Percentiles rank a stretch among this genome's conserved stretches.
Conservation (phyloP, 2,329 filamentous ascomycete species). For the Magnaporthales sp. region DNA sequence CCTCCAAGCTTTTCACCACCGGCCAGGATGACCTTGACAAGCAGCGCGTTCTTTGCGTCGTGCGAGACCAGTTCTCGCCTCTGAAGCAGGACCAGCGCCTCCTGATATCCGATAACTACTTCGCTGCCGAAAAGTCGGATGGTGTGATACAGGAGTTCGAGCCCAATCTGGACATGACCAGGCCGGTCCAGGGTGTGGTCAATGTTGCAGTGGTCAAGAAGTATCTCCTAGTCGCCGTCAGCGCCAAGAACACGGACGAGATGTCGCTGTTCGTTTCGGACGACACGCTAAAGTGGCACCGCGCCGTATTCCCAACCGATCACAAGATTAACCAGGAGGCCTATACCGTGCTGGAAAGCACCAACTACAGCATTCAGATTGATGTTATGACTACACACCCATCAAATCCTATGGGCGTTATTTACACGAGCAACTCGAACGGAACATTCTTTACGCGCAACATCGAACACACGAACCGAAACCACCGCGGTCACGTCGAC, state of each 20-base stretch:
- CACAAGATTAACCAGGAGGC: conserved; percentile 76
- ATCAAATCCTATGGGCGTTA: conserved; percentile 67
- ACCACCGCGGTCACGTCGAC: conserved; percentile 68
- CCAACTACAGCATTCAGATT: conserved; percentile 95
- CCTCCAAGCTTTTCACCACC: conserved; percentile 62
- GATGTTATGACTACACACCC: conserved; percentile 71
- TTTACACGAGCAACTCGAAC: conserved; percentile 96
- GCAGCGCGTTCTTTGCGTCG: conserved; percentile 72
- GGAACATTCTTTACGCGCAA: conserved; percentile 94
- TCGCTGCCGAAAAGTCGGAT: conserved; percentile 41
- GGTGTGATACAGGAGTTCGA: conserved; percentile 55
- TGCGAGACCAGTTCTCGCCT: conserved; percentile 61
- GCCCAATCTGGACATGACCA: conserved; percentile 64
- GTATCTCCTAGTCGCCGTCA: conserved; percentile 76
- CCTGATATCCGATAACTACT: conserved; percentile 76
- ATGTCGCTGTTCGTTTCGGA: conserved; percentile 85
- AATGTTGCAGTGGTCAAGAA: conserved; percentile 79
- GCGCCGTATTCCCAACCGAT: conserved; percentile 76
- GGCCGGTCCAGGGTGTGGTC: conserved; percentile 69
- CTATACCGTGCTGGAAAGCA: conserved; percentile 91
- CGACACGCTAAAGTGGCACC: conserved; percentile 80
- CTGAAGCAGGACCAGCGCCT: conserved; percentile 69
- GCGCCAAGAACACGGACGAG: conserved; percentile 73
- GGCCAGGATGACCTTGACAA: conserved; percentile 57
- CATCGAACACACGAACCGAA: conserved; percentile 85